Evolutionary conservation across 495 filamentous ascomycete genomes (phyloP), one percentile per base, ranked within the genome.

Genomic region (Aspergillus sparsus): DNA sequence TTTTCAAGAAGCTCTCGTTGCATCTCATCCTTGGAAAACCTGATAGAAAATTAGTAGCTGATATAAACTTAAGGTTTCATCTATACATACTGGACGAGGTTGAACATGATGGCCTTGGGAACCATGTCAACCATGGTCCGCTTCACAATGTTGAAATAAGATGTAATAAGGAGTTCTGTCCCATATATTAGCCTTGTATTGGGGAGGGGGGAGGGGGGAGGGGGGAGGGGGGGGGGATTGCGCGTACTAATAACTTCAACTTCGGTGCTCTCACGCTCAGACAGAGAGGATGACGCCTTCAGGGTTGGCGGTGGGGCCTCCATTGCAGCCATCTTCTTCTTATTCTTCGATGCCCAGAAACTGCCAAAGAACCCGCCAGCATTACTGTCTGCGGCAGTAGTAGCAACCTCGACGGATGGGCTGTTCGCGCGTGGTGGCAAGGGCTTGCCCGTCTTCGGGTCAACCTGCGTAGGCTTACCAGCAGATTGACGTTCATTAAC

Each of bases 121-220:
- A 99, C 95, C 95, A 98, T 99, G 68, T 99, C 95, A 62, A 98
- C 97, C 93, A 99, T 94, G 51, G 95, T 99, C 58, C 93, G 83
- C 79, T 90, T 90, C 51, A 96, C 93, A 71, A 99, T 98, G 77
- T 94, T 96, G 79, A 87, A 99, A 83, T 99, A 99, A 4, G 92
- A 97, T 52, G 84, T 88, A 68, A 99, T 98, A 57, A 99, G 82
- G 42, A 98, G 85, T 74, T 99, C 92, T 96, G 67, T 49, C 6
- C 31, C 12, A 6, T 15, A 35, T 3, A 44, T 74, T 56, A 67
- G 49, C 7, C 3, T 15, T 31, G 10, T 2, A 18, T 10, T n/a
- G n/a, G n/a, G n/a, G n/a, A n/a, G n/a, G n/a, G n/a, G n/a, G n/a
- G n/a, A n/a, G n/a, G n/a, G n/a, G n/a, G n/a, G n/a, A n/a, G n/a